A percentile compares a stretch with the other conserved stretches of the same genome.
phyloP scores from a whole-genome alignment of 306 rosid genomes.

The Fragaria vesca region DNA sequence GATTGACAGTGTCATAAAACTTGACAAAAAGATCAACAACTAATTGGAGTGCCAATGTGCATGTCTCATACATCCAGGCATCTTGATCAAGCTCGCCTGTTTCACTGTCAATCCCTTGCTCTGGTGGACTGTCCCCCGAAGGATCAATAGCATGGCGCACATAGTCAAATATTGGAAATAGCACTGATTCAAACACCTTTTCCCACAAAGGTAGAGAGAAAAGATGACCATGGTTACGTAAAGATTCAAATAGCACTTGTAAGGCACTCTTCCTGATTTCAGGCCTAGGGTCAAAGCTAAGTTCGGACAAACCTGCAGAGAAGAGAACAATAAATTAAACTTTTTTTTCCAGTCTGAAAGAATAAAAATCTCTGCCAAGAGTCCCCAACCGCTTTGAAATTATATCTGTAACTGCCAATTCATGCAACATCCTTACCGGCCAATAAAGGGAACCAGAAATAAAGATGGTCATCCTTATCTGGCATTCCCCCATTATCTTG shows the following conservation, averaged over 20 bases:
- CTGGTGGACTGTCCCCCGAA: constrained; percentile 58
- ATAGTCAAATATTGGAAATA: constrained; percentile 94
- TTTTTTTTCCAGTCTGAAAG: neutral
- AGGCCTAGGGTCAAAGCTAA: constrained; percentile 97
- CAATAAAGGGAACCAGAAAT: constrained; percentile 97
- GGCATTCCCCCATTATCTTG: constrained; percentile 57
- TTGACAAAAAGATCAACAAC: constrained; percentile 96
- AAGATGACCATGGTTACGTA: constrained; percentile 97
- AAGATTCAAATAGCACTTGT: constrained; percentile 84
- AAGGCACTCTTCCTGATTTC: constrained; percentile 95
- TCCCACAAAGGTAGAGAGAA: constrained; percentile 95
- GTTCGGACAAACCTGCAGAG: constrained; percentile 92
- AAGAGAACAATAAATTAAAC: constrained; percentile 15
- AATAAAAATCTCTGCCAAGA: neutral
- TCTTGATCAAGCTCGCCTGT: constrained; percentile 83
- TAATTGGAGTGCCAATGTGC: constrained; percentile 97
- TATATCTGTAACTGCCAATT: constrained; percentile 16
- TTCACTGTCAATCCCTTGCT: constrained; percentile 49
- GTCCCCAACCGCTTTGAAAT: neutral
- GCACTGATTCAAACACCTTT: constrained; percentile 86
- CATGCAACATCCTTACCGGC: constrained; percentile 62
- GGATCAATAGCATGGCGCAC: constrained; percentile 98
- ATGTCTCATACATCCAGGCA: constrained; percentile 96
- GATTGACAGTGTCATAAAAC: constrained; percentile 84
- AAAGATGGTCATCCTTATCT: constrained; percentile 78